phyloP scores from a whole-genome alignment of 768 basidiomycete species.

The Termitomyces sp. region DNA sequence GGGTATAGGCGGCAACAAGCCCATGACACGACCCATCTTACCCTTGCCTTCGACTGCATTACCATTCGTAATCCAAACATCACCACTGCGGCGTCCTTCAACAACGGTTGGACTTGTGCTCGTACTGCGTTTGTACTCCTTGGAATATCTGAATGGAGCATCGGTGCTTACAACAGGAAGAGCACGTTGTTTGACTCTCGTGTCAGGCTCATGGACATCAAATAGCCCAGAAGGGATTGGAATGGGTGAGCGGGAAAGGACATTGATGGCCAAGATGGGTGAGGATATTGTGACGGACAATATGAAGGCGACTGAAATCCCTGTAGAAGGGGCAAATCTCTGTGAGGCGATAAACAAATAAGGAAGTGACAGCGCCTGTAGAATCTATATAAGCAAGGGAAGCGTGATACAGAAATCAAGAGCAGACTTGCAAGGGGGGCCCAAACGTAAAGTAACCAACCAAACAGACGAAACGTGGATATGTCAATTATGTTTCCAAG shows the following conservation, averaged over 20 bases:
- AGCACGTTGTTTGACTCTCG: slow-evolving; percentile 34
- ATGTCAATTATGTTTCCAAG: slow-evolving; percentile 47
- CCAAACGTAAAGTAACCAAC: slow-evolving; percentile 68
- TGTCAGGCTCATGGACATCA: slow-evolving; percentile 41
- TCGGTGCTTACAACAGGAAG: slow-evolving; percentile 37
- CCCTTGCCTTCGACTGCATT: slow-evolving; percentile 64
- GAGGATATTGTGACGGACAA: slow-evolving; percentile 66
- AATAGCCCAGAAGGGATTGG: slow-evolving; percentile 67
- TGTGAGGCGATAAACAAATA: slow-evolving; percentile 46
- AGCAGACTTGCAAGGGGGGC: slow-evolving; percentile 54
- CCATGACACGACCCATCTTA: slow-evolving; percentile 55
- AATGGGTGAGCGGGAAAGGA: slow-evolving; percentile 54
- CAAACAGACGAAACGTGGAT: slow-evolving; percentile 45
- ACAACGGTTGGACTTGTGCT: slow-evolving; percentile 62
- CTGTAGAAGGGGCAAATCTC: slow-evolving; percentile 28
- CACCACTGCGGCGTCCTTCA: slow-evolving; percentile 66
- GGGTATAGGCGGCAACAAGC: slow-evolving; percentile 58
- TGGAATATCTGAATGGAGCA: slow-evolving; percentile 38
- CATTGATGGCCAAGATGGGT: slow-evolving; percentile 57
- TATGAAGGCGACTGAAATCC: slow-evolving; percentile 44
- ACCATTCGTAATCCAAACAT: slow-evolving; percentile 72
- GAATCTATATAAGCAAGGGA: not conserved
- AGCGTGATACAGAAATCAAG: not conserved
- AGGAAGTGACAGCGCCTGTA: slow-evolving; percentile 56
- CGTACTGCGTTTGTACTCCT: slow-evolving; percentile 60